Conservation (phyloP, 73 alveolate species). For the Blepharisma stoltei region DNA sequence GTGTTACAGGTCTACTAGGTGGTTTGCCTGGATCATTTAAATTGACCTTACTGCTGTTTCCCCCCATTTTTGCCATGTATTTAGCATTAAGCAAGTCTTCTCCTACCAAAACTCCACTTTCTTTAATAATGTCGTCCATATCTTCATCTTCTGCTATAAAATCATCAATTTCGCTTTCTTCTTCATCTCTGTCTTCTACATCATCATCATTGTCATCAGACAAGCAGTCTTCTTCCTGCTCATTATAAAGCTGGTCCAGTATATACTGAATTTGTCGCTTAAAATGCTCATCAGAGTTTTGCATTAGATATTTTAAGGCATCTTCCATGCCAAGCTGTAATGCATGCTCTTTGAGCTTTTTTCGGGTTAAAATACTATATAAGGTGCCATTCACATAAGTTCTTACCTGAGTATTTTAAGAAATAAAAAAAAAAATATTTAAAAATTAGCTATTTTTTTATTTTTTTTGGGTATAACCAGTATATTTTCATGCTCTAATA, state of each 20-base stretch:
- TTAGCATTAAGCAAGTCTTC: slow-evolving; percentile 71
- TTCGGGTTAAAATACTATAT: slow-evolving; percentile 60
- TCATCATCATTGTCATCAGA: slow-evolving; percentile 67
- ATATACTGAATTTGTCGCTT: slow-evolving; percentile 76
- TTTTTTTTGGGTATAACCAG: too few species aligned
- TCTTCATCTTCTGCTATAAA: slow-evolving; percentile 83
- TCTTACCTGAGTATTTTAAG: slow-evolving; percentile 73
- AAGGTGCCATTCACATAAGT: slow-evolving; percentile 74
- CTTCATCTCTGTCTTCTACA: slow-evolving; percentile 73
- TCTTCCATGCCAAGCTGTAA: slow-evolving; percentile 68
- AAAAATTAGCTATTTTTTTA: too few species aligned
- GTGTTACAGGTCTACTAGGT: slow-evolving; percentile 40
- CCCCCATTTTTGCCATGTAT: slow-evolving; percentile 37
- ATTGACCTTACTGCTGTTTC: neutral
- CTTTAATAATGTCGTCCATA: slow-evolving; percentile 67
- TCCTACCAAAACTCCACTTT: slow-evolving; percentile 49
- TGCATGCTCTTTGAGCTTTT: slow-evolving; percentile 59
- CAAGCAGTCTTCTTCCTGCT: slow-evolving; percentile 52
- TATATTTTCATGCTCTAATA: slow-evolving; percentile 91
- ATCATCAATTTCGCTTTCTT: slow-evolving; percentile 68
- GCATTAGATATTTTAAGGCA: slow-evolving; percentile 52
- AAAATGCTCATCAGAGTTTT: slow-evolving; percentile 73
- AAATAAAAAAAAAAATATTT: too few species aligned
- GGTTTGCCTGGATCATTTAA: slow-evolving; percentile 17
- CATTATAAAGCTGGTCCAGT: slow-evolving; percentile 61